Base-by-base conservation (phyloP, 306 rosid genomes). In the Hippophae tibetana region DNA sequence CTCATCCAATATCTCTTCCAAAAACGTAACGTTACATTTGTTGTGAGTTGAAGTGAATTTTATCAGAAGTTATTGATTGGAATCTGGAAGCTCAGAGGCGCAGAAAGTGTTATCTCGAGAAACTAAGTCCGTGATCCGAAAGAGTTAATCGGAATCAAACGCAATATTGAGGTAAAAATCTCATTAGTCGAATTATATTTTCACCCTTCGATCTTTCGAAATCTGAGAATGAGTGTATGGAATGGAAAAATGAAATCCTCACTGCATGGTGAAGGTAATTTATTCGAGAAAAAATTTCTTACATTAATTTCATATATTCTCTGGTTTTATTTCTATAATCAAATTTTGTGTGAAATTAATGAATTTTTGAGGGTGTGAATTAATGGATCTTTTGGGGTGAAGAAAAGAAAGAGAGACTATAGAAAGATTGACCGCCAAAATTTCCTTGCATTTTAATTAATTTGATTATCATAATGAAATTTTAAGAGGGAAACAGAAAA, bases 381-480 rank as follows among this genome's bases (percentile, higher is more conserved):
- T 18, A 31, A 31, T 31, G 38, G 38, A 31, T 31, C 38, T 31
- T 18, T 18, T 18, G 23, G 23, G 23, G 23, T 18, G 23, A 18
- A 18, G 23, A 18, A 18, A 18, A 18, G 23, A 18, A 18, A 18
- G 23, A 18, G 1, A 47, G 73, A 69, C 67, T 73, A 73, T 67
- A 27, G 43, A 56, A 50, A 43, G 59, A 51, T 51, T 31, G 31
- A 1, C 41, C 23, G 6, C 42, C 42, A 3, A 18, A 40, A 8
- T 64, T 46, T 58, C 14, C 0, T 43, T 26, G 46, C 51, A 42
- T 70, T 64, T 64, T 52, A 7, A 14, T 48, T 31, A 31, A 31
- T 31, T 31, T 31, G 38, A 31, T 31, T 4, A 31, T 31, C 38
- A 2, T 31, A 31, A 18, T 18, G 23, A 18, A 31, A 31, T 2